Conservation (phyloP, 352 stramenopile genomes). For the Pythium phragmiticola region DNA sequence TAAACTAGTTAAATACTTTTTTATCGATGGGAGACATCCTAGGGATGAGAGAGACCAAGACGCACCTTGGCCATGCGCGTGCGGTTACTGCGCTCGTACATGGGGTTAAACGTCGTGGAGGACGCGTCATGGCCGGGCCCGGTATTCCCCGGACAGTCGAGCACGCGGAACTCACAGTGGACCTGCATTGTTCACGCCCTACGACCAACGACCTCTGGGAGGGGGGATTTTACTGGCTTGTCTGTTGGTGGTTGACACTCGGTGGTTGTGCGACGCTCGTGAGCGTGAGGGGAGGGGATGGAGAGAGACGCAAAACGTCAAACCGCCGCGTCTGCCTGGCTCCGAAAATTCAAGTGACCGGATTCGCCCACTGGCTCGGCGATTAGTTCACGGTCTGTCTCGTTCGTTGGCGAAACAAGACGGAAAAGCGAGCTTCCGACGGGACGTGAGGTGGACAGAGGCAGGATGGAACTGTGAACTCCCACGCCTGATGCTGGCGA, state of each 20-base stretch:
- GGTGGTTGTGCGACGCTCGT: no score
- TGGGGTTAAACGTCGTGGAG: slow-evolving; percentile 25
- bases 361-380: no score
- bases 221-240: background rate
- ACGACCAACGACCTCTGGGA: background rate
- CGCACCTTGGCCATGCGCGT: slow-evolving; percentile 47
- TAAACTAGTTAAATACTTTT: background rate
- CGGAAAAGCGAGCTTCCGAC: no score
- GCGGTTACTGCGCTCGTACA: slow-evolving; percentile 32
- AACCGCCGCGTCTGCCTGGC: background rate
- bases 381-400: no score
- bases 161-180: slow-evolving; percentile 34
- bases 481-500: no score
- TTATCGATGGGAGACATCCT: background rate
- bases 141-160: slow-evolving; percentile 27
- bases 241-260: slow-evolving; percentile 1
- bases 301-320: background rate
- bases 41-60: background rate
- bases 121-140: slow-evolving; percentile 21
- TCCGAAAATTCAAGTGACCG: background rate
- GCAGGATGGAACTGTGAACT: no score
- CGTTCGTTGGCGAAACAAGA: no score
- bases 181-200: slow-evolving; percentile 20
- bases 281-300: background rate
- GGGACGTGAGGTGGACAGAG: no score